These are phyloP conservation scores for Simmondsia chinensis DNA, from an alignment of 148 eudicot species.

Conservation along the genomic window DNA sequence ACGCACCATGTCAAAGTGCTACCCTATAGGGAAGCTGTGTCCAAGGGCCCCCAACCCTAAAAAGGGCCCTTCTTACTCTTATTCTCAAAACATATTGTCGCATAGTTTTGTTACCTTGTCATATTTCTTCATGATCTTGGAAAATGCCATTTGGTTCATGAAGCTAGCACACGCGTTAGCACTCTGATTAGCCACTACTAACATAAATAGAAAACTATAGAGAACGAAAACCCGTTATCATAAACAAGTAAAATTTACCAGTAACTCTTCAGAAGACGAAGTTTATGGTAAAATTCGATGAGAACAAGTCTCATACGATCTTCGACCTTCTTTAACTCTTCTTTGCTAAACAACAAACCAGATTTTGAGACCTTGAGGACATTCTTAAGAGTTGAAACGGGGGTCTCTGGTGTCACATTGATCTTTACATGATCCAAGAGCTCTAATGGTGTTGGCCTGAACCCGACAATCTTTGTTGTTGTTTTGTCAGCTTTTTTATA, in stretches of 20 bases:
- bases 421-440: constrained; percentile 19
- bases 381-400: constrained; percentile 16
- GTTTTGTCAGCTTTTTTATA: background rate
- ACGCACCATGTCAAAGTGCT: too few species aligned
- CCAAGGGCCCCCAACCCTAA: too few species aligned
- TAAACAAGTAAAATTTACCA: constrained; percentile 9
- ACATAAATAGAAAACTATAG: too few species aligned
- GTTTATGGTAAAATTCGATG: constrained; percentile 22
- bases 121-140: constrained; percentile 41
- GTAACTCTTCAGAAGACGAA: constrained; percentile 28
- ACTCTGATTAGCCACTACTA: too few species aligned
- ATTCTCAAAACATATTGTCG: too few species aligned
- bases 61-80: too few species aligned
- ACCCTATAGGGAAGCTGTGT: too few species aligned
- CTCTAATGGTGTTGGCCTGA: constrained; percentile 8
- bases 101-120: constrained; percentile 25
- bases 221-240: too few species aligned
- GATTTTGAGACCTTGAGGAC: constrained; percentile 11
- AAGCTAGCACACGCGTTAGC: constrained; percentile 18
- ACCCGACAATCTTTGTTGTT: background rate
- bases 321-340: constrained; percentile 23
- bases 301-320: constrained; percentile 22
- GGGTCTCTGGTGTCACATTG: constrained; percentile 12
- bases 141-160: constrained; percentile 27
- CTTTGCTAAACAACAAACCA: constrained; percentile 16